phyloP scores from a whole-genome alignment of 1,284 basidiomycete species.

The Nidula niveotomentosa region DNA sequence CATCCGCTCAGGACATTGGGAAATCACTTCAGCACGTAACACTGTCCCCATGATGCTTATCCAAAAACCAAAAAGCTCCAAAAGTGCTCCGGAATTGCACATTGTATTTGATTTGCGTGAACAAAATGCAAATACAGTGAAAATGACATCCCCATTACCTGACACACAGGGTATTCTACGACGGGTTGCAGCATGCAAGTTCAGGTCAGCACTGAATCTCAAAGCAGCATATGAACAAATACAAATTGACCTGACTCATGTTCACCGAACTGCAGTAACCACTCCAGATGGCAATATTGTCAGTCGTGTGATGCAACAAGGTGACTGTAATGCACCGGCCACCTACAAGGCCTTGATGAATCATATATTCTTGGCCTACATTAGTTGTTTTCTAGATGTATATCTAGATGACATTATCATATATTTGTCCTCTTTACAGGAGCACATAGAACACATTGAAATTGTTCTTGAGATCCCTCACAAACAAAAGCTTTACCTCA shows the following conservation, averaged over 20 bases:
- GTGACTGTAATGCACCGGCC: conserved; percentile 16
- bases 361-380: conserved; percentile 5
- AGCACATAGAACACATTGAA: conserved; percentile 25
- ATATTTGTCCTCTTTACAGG: conserved; percentile 22
- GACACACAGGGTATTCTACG: conserved; percentile 24
- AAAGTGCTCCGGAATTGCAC: conserved; percentile 2
- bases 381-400: conserved; percentile 14
- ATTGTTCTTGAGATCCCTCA: conserved; percentile 22
- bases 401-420: conserved; percentile 30
- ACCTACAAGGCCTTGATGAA: conserved; percentile 1
- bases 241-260: conserved; percentile 22
- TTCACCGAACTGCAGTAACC: conserved; percentile 15
- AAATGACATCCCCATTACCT: conserved; percentile 13
- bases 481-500: conserved; percentile 23
- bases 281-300: conserved; percentile 32
- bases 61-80: conserved; percentile 7
- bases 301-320: conserved; percentile 23
- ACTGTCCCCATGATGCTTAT: conserved; percentile 25
- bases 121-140: conserved; percentile 13
- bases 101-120: conserved; percentile 9
- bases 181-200: conserved; percentile 3
- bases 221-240: conserved; percentile 34
- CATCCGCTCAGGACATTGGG: conserved; percentile 16
- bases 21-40: conserved; percentile 13
- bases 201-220: conserved; percentile 21